Base-by-base conservation (phyloP, 2,329 filamentous ascomycete genomes). In the Leptodontidium sp. region DNA sequence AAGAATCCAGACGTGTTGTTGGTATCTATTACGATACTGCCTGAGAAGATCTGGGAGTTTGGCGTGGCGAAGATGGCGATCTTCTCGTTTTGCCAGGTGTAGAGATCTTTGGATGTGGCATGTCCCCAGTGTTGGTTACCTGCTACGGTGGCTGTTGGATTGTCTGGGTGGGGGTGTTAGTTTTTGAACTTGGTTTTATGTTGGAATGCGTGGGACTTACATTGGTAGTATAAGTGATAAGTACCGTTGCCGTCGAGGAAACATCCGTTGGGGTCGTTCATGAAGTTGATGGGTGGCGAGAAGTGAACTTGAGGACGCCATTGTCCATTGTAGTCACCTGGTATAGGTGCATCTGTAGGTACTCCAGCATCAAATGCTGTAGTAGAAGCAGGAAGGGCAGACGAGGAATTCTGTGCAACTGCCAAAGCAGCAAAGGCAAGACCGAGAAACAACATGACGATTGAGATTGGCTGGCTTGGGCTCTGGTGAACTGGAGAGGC, bases 1-100 rank as follows among this genome's bases (percentile, higher is more conserved):
- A 91, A 91, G 80, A 91, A 89, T 1, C 88, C 88, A 15, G 87
- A 90, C 0, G 88, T 90, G 75, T 91, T 91, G 75, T 90, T 86
- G 12, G 77, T 77, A 74, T 91, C 89, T 26, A 88, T 79, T 0
- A 91, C 87, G 7, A 82, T 83, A 59, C 85, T 88, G 29, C 88
- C 85, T 0, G 84, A 85, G 70, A 84, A 88, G 53, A 86, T 83
- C 65, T 77, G 79, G 21, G 83, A 76, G 35, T 82, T 79, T 0
- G 82, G 80, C 7, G 67, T 72, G 0, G 85, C 84, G 57, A 81
- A 86, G 4, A 91, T 80, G 11, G 88, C 88, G 71, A 91, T 87
- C 5, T 86, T 85, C 74, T 91, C 88, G 71, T 91, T 90, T 0
- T 80, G 81, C 89, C 89, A 92, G 68, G 86, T 85, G 73, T 88